Conservation (phyloP, 1,139 yeast genomes). For the Pneumocystis jirovecii region DNA sequence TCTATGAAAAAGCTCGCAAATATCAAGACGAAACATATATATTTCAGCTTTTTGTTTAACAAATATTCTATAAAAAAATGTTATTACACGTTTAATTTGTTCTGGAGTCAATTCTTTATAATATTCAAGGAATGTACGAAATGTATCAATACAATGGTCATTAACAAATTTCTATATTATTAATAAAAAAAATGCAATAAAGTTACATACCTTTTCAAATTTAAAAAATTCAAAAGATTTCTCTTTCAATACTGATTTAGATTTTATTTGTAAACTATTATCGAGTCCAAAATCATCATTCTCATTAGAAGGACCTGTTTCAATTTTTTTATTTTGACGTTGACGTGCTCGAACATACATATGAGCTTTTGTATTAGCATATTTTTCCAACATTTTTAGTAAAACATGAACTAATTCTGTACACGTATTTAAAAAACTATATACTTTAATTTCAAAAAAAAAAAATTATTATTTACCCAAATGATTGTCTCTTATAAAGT, state of each 20-base stretch:
- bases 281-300: slow-evolving; percentile 24
- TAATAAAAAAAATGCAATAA: neutral
- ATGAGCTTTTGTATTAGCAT: slow-evolving; percentile 40
- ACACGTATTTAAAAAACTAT: slow-evolving; percentile 45
- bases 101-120: slow-evolving; percentile 47
- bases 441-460: slow-evolving; percentile 14
- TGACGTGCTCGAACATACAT: slow-evolving; percentile 18
- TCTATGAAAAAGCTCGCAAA: slow-evolving; percentile 42
- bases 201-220: slow-evolving; percentile 22
- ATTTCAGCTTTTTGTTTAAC: slow-evolving; percentile 46
- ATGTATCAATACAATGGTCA: slow-evolving; percentile 34
- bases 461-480: slow-evolving; percentile 3
- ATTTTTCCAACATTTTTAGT: slow-evolving; percentile 52
- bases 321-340: slow-evolving; percentile 19
- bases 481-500: slow-evolving; percentile 38
- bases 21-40: slow-evolving; percentile 60
- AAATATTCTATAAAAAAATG: slow-evolving; percentile 60
- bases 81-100: slow-evolving; percentile 49
- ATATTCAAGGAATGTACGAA: slow-evolving; percentile 37
- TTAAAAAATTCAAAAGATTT: slow-evolving; percentile 37
- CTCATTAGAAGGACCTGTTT: slow-evolving; percentile 1
- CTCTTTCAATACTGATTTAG: slow-evolving; percentile 29
- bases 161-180: slow-evolving; percentile 24
- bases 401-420: slow-evolving; percentile 54
- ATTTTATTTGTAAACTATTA: slow-evolving; percentile 26